Evolutionary conservation across 2,329 filamentous ascomycete genomes (phyloP).

Genomic region (Penicillium sclerotiorum): DNA sequence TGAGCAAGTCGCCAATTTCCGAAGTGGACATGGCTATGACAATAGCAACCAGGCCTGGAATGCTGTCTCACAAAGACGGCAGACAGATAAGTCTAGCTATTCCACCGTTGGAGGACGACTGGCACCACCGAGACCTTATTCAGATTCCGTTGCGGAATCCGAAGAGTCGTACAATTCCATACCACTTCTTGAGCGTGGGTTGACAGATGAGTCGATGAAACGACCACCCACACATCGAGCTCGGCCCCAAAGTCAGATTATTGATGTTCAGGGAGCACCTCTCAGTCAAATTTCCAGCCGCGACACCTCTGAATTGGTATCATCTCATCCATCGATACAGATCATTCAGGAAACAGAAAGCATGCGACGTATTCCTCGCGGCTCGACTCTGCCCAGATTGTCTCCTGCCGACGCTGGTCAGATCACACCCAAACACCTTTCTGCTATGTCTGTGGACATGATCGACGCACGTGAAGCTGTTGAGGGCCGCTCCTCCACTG

Average conservation of each 20-base stretch:
- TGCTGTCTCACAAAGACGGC: constrained; percentile 21
- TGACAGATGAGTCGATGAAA: constrained; percentile 53
- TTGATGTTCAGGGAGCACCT: constrained; percentile 25
- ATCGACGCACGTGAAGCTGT: constrained; percentile 44
- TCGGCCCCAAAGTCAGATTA: constrained; percentile 16
- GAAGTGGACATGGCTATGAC: not conserved
- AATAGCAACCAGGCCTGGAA: constrained; percentile 18
- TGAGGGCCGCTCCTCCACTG: constrained; percentile 35
- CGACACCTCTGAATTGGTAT: constrained; percentile 35
- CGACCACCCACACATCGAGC: constrained; percentile 34
- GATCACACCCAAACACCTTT: constrained; percentile 55
- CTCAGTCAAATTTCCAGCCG: constrained; percentile 32
- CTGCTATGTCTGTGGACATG: constrained; percentile 57
- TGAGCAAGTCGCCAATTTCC: not conserved
- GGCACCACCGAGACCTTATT: constrained; percentile 39
- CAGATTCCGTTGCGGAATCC: constrained; percentile 59
- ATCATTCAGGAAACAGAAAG: constrained; percentile 56
- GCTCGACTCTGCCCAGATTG: constrained; percentile 46
- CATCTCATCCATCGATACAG: constrained; percentile 54
- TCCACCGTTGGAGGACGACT: constrained; percentile 30
- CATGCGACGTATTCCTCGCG: constrained; percentile 50
- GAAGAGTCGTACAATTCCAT: constrained; percentile 75
- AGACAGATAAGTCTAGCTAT: constrained; percentile 30
- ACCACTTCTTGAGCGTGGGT: constrained; percentile 72
- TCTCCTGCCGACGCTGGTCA: constrained; percentile 28